Base-by-base conservation (phyloP, 1,284 basidiomycete species). In the Ceratobasidium sp. region DNA sequence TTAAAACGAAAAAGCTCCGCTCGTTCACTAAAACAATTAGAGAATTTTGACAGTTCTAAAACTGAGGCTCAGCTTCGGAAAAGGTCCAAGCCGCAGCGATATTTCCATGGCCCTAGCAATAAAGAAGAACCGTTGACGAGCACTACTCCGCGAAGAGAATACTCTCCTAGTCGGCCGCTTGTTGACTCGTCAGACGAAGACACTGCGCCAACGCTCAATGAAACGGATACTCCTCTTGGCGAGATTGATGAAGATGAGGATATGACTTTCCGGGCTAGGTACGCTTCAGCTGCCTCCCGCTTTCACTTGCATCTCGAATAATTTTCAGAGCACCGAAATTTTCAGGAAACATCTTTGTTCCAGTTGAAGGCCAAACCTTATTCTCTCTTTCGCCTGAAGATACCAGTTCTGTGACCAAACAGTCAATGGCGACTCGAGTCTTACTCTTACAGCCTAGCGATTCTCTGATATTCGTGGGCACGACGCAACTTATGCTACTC, bases 401-500 rank as follows among this genome's bases (percentile, higher is more conserved):
- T 67, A 71, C 47, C 11, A 23, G 38, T 13, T 30, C 58, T 4
- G 28, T 72, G 30, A 54, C 23, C 46, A 46, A 35, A 14, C 21
- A 28, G 30, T 23, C 30, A n/a, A 23, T 80, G 18, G 50, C 58
- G 0, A 58, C 77, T 16, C 75, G 86, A 2, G 41, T 79, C 58
- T 43, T 79, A 78, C 30, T 83, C 0, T 77, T 92, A 18, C 76
- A 79, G 1, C 78, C 81, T 1, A 80, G 79, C 9, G 85, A 90
- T 30, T 86, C 86, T 0, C 75, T 91, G 1, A 83, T 87, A n/a
- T 80, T 93, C 26, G 79, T 89, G 1, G 91, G 91, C 2, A 82
- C 83, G 2, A 90, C 87, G 78, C 78, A 78, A 1, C 73, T 93
- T 9, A 82, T 82, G 1, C 82, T 93, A 35, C 78, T 92, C 4